Evolutionary conservation across 225 moss, liverwort and hornwort genomes (phyloP), one percentile per base, ranked within the genome.

Genomic region (Sphagnum tenellum): DNA sequence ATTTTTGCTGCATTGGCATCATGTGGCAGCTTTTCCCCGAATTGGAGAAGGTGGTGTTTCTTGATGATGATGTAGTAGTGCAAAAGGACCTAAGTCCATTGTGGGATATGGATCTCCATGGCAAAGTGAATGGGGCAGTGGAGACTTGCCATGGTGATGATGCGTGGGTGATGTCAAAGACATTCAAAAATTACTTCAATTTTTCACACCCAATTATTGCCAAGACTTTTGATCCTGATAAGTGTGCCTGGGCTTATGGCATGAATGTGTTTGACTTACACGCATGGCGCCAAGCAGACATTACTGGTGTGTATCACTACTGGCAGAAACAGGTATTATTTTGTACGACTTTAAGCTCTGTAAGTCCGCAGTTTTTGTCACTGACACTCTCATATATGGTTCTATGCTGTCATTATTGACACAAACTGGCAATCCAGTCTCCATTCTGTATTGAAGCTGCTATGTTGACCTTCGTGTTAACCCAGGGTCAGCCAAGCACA

Each of bases 21-120:
- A 13, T 74, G 64, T 54, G 58, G 50, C 94, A 94, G 94, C 89
- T 94, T 29, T 98, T 90, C 68, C 96, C 96, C 61, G 82, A 80
- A 8, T 88, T 98, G 75, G 85, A 79, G 72, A 98, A 87, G 87
- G 92, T 98, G 75, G 76, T 98, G 76, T 93, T 98, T 69, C 76
- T 98, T 76, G 96, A 98, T 71, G 96, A 98, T 63, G 96, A 98
- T 65, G 92, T 98, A 64, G 96, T 98, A 29, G 96, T 98, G 71
- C 96, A 92, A 65, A 81, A 72, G 68, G 96, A 98, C 61, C 83
- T 98, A 0, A 78, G 79, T 67, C 77, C 77, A 5, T 57, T 98
- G 65, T 98, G 90, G 80, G 87, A 89, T 44, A 83, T 93, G 79
- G 89, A 98, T 70, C 79, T 98, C 66, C 79, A 89, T 13, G 96